Base-by-base conservation (phyloP, 2,329 filamentous ascomycete species). In the Penicillium aurantiogriseum region DNA sequence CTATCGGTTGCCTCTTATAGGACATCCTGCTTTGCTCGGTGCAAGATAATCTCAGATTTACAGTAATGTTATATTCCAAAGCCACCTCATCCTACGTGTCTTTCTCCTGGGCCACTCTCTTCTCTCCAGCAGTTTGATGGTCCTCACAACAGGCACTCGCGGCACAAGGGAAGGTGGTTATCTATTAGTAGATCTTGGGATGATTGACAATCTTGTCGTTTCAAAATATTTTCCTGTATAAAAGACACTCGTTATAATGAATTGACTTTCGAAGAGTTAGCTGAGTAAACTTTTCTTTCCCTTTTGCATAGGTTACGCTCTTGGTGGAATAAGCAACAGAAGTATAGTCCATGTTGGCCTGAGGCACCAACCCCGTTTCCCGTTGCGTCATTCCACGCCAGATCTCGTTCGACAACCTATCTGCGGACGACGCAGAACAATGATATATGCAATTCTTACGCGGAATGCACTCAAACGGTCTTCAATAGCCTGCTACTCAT, bases 381-480 rank as follows among this genome's bases (percentile, higher is more conserved):
- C 51, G 44, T 60, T 63, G 60, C 62, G 60, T 67, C 61, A 66
- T 63, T 56, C 56, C 52, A 38, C 35, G 33, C 25, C 25, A 17
- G 17, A n/a, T 25, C 49, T 31, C 19, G 23, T 57, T 47, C 44
- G 47, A 46, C 59, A 54, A 63, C 58, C 43, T 25, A 47, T 51
- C 55, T 52, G 54, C 45, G 47, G 51, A 51, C 25, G 39, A 43
- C 23, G 42, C 45, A 21, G 45, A 39, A 67, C 62, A 45, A 70
- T 72, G 69, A 54, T 56, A 56, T 40, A 57, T 65, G 58, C 54
- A 35, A 51, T 50, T 48, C 45, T 52, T 49, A 49, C 52, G 7
- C 27, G 39, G 13, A 54, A 53, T 38, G 42, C 38, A 50, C 33
- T 49, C 23, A 54, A 23, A 29, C 51, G 33, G 25, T 13, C 29